A percentile compares a stretch with the other conserved stretches of the same genome.
Evolutionary conservation across 2,329 filamentous ascomycete species (phyloP).

Genomic region (Fusarium odoratissimum): DNA sequence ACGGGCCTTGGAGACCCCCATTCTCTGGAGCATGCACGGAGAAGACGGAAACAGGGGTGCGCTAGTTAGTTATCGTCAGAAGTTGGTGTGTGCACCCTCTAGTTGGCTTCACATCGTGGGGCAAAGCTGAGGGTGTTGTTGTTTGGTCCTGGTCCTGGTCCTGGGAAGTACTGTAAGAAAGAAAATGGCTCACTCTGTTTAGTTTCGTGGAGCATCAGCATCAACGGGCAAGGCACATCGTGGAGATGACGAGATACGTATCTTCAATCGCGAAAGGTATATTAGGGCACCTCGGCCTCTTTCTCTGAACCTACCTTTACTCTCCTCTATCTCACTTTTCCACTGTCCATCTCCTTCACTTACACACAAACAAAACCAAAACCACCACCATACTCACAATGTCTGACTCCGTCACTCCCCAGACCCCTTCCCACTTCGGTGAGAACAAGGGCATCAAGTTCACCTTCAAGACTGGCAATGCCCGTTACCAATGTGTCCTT

Average conservation of each 20-base stretch:
- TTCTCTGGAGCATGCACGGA: slow-evolving; percentile 18
- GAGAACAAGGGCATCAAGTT: slow-evolving; percentile 59
- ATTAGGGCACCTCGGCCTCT: slow-evolving; percentile 37
- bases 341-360: background rate
- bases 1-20: slow-evolving; percentile 6
- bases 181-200: slow-evolving; percentile 47
- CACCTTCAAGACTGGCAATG: slow-evolving; percentile 58
- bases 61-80: slow-evolving; percentile 16
- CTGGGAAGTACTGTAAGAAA: slow-evolving; percentile 3
- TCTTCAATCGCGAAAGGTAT: slow-evolving; percentile 39
- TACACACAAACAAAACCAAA: slow-evolving; percentile 15
- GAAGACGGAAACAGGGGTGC: slow-evolving; percentile 23
- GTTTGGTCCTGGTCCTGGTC: background rate
- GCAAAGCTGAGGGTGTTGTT: slow-evolving; percentile 41
- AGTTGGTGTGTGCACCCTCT: slow-evolving; percentile 27
- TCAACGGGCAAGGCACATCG: slow-evolving; percentile 24
- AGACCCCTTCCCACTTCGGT: slow-evolving; percentile 46
- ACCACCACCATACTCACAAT: slow-evolving; percentile 27
- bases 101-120: slow-evolving; percentile 44
- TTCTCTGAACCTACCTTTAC: background rate
- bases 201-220: slow-evolving; percentile 39
- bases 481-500: slow-evolving; percentile 55
- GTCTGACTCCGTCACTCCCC: slow-evolving; percentile 34
- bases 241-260: slow-evolving; percentile 42
- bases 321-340: slow-evolving; percentile 5